Base-by-base conservation (phyloP, 2,329 filamentous ascomycete genomes). In the Capronia americana region DNA sequence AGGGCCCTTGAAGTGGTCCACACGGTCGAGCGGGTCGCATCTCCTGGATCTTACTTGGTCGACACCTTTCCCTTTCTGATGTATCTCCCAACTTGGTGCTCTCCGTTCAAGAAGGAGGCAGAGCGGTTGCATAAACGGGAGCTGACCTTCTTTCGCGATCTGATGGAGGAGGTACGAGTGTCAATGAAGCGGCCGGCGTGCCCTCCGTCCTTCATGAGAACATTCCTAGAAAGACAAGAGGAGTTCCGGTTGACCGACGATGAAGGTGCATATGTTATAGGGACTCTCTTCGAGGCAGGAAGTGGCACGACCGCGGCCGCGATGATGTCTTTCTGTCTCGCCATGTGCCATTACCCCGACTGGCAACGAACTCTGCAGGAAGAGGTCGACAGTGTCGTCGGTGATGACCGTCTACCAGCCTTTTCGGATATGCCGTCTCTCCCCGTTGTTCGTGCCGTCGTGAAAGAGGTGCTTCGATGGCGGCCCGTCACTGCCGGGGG, bases 401-500 rank as follows among this genome's bases (percentile, higher is more conserved):
- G 74, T 11, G 10, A 20, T 1, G 55, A 50, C 12, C 72, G 77
- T 3, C 70, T 75, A 5, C 79, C 79, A 1, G 73, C 65, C 14
- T 79, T 79, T 59, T 71, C 73, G 5, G 79, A 81, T 64, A 74
- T 78, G 57, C 55, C 71, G 4, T 57, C 64, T 12, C 72, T 81
- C 0, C 78, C 77, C 0, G 77, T 76, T 41, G 72, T 79, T 8
- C 72, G 77, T 17, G 79, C 79, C 24, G 69, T 79, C 0, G 74
- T 75, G 38, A 79, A 81, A 74, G 80, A 82, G 73, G 75, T 73
- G 1, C 74, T 82, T 38, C 76, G 80, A 44, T 82, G 80, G 80
- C 76, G 80, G 5, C 80, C 80, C 3, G 66, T 70, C 10, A 65
- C 62, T 6, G 60, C 69, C 4, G 68, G 65, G 8, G 64, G 51